A percentile compares a stretch with the other conserved stretches of the same genome.
Conservation (phyloP, 164 flowering plant genomes). For the Macadamia tetraphylla region DNA sequence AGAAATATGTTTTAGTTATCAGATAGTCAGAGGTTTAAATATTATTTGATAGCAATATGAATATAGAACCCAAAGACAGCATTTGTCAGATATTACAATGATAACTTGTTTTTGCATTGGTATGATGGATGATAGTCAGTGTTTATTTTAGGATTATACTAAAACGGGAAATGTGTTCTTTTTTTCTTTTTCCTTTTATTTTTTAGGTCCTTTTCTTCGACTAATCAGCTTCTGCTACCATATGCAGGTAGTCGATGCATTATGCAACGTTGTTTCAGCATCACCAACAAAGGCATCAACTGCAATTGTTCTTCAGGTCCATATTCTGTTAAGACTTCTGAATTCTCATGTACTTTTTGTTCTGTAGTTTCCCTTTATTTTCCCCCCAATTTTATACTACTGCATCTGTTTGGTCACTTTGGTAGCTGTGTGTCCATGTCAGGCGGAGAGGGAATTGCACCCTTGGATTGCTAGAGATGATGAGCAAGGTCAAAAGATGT, state of each 20-base stretch:
- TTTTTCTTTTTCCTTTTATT: too few species aligned
- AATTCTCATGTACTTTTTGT: not conserved
- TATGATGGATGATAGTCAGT: too few species aligned
- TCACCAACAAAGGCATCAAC: conserved; percentile 87
- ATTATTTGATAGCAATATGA: too few species aligned
- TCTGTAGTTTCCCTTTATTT: not conserved
- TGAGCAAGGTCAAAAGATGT: conserved; percentile 84
- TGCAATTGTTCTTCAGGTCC: conserved; percentile 94
- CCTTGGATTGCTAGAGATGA: conserved; percentile 98
- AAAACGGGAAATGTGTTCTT: too few species aligned
- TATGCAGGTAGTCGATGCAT: conserved; percentile 82
- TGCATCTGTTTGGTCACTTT: conserved; percentile 30
- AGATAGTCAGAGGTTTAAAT: too few species aligned
- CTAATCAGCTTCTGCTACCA: conserved; percentile 11
- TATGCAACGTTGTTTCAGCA: conserved; percentile 88
- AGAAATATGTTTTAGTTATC: too few species aligned
- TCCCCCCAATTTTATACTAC: conserved; percentile 1
- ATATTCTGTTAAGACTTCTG: conserved; percentile 20
- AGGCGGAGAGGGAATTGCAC: conserved; percentile 93
- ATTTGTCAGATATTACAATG: too few species aligned
- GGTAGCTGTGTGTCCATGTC: conserved; percentile 26
- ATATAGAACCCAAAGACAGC: too few species aligned
- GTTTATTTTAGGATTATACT: too few species aligned
- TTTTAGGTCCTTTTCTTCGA: too few species aligned
- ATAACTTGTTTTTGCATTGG: too few species aligned